Conservation (phyloP, 2,329 filamentous ascomycete genomes). For the Ascochyta clinopodiicola region DNA sequence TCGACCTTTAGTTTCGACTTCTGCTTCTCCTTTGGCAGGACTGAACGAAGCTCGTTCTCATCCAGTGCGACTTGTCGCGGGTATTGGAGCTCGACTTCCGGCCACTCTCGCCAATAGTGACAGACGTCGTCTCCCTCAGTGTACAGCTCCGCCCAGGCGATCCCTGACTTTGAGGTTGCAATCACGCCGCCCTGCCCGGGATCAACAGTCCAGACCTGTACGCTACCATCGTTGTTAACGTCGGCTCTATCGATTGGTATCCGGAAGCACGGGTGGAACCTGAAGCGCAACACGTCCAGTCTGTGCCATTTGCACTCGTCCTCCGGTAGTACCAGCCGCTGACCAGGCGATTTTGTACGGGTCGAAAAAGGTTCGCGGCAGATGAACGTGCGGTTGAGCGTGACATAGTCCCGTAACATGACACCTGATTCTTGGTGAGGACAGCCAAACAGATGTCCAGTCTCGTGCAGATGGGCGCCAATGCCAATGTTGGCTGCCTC, state of each 20-base stretch:
- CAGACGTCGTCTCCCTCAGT: constrained; percentile 82
- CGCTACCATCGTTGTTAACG: constrained; percentile 69
- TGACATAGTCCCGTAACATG: constrained; percentile 89
- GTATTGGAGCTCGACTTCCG: constrained; percentile 63
- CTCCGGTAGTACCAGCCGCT: constrained; percentile 71
- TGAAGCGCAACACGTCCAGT: constrained; percentile 85
- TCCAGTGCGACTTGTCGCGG: constrained; percentile 76
- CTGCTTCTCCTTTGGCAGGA: constrained; percentile 74
- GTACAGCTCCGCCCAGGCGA: constrained; percentile 85
- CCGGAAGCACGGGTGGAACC: constrained; percentile 87
- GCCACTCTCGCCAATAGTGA: constrained; percentile 80
- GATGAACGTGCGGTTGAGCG: constrained; percentile 82
- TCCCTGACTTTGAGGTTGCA: constrained; percentile 80
- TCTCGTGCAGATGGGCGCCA: constrained; percentile 89
- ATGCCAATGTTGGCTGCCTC: constrained; percentile 95
- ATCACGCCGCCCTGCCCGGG: constrained; percentile 77
- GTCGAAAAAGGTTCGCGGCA: constrained; percentile 85
- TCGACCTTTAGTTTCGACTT: constrained; percentile 73
- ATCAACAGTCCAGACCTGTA: constrained; percentile 87
- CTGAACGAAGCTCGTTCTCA: constrained; percentile 75
- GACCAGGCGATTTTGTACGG: constrained; percentile 80
- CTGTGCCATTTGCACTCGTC: constrained; percentile 94
- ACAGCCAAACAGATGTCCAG: constrained; percentile 87
- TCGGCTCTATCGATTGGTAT: constrained; percentile 73
- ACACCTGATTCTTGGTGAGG: constrained; percentile 89